Evolutionary conservation across 441 rosid species (phyloP).

Genomic region (Gossypium schwendimanii): DNA sequence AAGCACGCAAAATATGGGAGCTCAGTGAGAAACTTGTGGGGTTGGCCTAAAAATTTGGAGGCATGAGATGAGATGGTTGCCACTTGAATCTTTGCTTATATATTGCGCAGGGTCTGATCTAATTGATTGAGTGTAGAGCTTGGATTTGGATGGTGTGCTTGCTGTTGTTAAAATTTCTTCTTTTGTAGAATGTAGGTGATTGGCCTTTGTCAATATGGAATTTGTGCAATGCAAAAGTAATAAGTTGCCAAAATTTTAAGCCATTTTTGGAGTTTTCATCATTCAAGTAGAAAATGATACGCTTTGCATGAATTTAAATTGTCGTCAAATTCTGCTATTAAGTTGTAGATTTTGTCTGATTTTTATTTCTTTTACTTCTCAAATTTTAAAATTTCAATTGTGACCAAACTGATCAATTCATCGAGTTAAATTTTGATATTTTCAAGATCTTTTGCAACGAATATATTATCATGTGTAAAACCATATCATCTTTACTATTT

Average conservation of each 20-base stretch:
- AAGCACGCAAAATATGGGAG: slow-evolving; percentile 80
- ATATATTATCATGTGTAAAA: too few relatives aligned
- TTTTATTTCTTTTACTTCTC: too few relatives aligned
- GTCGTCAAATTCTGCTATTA: too few relatives aligned
- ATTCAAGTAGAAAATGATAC: too few relatives aligned
- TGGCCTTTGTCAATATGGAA: neutral
- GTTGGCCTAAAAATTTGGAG: slow-evolving; percentile 36
- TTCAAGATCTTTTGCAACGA: too few relatives aligned
- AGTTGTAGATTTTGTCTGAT: too few relatives aligned
- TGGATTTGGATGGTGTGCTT: slow-evolving; percentile 15
- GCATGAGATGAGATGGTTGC: neutral
- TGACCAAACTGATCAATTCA: too few relatives aligned
- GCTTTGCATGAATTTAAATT: too few relatives aligned
- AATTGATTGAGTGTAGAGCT: slow-evolving; percentile 2
- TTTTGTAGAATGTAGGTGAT: slow-evolving; percentile 21
- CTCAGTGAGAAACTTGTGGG: slow-evolving; percentile 83
- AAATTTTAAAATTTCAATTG: too few relatives aligned
- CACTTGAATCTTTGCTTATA: slow-evolving; percentile 12
- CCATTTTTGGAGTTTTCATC: too few relatives aligned
- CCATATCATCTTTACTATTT: too few relatives aligned
- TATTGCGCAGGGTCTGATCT: slow-evolving; percentile 1
- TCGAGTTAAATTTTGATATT: too few relatives aligned
- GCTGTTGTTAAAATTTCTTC: slow-evolving; percentile 24
- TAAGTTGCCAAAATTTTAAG: neutral
- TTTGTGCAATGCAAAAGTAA: neutral